Base-by-base conservation (phyloP, 345 rosid species). In the Toxicodendron radicans region DNA sequence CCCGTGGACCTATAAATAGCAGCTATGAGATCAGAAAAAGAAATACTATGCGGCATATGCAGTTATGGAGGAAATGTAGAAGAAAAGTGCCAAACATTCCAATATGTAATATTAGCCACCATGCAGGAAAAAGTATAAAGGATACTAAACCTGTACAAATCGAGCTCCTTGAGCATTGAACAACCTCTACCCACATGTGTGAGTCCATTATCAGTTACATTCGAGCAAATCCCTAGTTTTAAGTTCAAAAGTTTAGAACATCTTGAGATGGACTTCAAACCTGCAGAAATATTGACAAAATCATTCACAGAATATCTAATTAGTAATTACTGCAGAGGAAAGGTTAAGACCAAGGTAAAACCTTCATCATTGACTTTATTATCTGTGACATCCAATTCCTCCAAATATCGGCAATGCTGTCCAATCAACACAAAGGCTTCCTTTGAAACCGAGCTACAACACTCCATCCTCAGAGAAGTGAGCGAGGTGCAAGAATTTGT, bases 331-430 rank as follows among this genome's bases (percentile, higher is more conserved):
- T n/a, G 24, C 58, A 62, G n/a, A 63, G 21, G 35, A 73, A 33
- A 72, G 23, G 13, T 71, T 48, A 35, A 68, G 68, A 49, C 58
- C 35, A 56, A 71, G 66, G 49, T 12, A 8, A 35, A 75, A 91
- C 95, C 95, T 88, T 88, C 82, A 60, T 88, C 89, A 51, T 91
- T 92, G 46, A 91, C 76, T 82, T 88, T 91, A 20, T 88, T 87
- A 64, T 91, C 95, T 17, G 95, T 91, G 54, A 86, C 71, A 75
- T 91, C 95, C 81, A 91, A 88, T 79, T 88, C 95, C 82, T 91
- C 91, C 35, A 91, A 90, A 27, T 71, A 79, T 23, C 24, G 77
- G 80, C 91, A 88, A 13, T 69, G 71, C 76, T 81, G 83, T 8
- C 92, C 95, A 62, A 91, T 87, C 79, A 88, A 78, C 61, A 79